Base-by-base conservation (phyloP, 2,329 filamentous ascomycete genomes). In the Thelonectria discophora region DNA sequence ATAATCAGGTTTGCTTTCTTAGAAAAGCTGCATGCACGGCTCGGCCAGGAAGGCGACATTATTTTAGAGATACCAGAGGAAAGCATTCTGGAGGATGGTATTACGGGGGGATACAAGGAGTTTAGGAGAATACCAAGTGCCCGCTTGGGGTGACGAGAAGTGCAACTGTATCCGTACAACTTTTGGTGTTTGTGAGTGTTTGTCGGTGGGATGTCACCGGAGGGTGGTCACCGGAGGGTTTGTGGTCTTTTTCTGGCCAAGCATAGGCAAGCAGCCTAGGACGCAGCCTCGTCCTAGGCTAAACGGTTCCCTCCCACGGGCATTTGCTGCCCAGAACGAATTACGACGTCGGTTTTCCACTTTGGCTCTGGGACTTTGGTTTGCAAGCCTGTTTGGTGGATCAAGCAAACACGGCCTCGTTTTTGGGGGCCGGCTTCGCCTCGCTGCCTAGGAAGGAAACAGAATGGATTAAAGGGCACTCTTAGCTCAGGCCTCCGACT, bases 1-100 rank as follows among this genome's bases (percentile, higher is more conserved):
- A 71, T 69, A 68, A 56, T 66, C 65, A 71, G 59, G 48, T 65
- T 68, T 65, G 64, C 60, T 71, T 56, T 64, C 53, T 70, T 60
- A 69, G 53, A 55, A 58, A 47, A 27, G 21, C 57, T 65, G 62
- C 62, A 67, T 66, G 52, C 51, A 62, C 48, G 58, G 60, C 39
- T 50, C 55, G 47, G 55, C 56, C 50, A 45, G 58, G 50, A 52
- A 50, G 46, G 51, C 46, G 60, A 59, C 63, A 70, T 70, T 70
- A 30, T 47, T 70, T 70, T 70, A 62, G 63, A 65, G 63, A 67
- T 62, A 65, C 62, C 58, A 65, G 50, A 24, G 43, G 49, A 53
- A 47, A 48, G 49, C 56, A 60, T 55, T 60, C 55, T 55, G 47
- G 51, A 20, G 55, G 60, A 62, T 42, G 60, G 47, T 54, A 56